A percentile compares a stretch with the other conserved stretches of the same genome.
Conservation (phyloP, 140 eudicot species). For the Anethum foeniculum region DNA sequence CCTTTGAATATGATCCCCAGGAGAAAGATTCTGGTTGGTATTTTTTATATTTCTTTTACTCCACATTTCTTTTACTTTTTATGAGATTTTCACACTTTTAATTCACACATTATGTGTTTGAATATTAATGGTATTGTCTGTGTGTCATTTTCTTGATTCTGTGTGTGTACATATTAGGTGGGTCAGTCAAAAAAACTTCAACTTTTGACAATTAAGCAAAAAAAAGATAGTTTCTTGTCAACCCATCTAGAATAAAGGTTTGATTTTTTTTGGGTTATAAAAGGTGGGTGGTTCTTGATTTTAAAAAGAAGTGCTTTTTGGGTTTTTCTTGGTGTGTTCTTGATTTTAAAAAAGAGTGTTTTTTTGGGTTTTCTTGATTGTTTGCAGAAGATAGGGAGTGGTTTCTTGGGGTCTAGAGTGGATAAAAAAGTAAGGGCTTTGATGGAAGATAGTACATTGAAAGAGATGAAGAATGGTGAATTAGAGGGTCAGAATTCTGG, state of each 20-base stretch:
- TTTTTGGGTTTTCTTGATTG: neutral
- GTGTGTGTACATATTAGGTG: neutral
- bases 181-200: neutral
- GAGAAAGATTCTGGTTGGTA: neutral
- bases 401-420: slow-evolving; percentile 34
- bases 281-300: neutral
- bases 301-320: neutral
- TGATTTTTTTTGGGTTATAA: slow-evolving; percentile 12
- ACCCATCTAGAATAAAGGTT: neutral
- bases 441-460: slow-evolving; percentile 30
- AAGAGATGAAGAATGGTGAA: slow-evolving; percentile 27
- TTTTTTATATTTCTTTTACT: neutral
- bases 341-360: no score
- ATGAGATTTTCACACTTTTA: neutral
- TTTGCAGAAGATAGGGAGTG: slow-evolving; percentile 26
- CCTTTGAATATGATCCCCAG: neutral
- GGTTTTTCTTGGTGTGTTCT: neutral
- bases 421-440: slow-evolving; percentile 23
- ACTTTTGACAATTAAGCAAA: slow-evolving; percentile 1
- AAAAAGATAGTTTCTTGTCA: neutral
- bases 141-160: neutral
- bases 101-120: neutral
- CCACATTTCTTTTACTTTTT: neutral
- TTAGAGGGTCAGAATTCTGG: slow-evolving; percentile 13
- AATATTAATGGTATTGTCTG: neutral